Evolutionary conservation across 768 basidiomycete species (phyloP).

Genomic region (Suillus hirtellus): DNA sequence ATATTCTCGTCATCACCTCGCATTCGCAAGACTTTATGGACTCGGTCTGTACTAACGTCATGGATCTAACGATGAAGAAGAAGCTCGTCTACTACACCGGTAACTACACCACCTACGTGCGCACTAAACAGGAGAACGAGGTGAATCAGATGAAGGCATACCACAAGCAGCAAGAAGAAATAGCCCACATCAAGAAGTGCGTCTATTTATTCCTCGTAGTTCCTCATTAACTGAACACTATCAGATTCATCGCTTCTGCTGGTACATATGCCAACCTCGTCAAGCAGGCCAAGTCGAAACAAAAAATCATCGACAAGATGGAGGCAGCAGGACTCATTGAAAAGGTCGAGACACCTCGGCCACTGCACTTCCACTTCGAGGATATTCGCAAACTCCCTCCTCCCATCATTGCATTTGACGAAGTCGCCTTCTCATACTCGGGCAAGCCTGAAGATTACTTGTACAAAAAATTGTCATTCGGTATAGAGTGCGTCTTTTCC

Average conservation of each 20-base stretch:
- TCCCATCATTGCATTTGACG: slow-evolving; percentile 94
- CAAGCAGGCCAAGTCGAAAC: slow-evolving; percentile 98
- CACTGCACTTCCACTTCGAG: slow-evolving; percentile 93
- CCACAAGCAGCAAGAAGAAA: slow-evolving; percentile 97
- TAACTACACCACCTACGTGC: slow-evolving; percentile 97
- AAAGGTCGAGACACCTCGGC: slow-evolving; percentile 74
- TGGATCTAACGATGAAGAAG: slow-evolving; percentile 92
- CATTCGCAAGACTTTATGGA: slow-evolving; percentile 99
- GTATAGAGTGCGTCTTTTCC: slow-evolving; percentile 78
- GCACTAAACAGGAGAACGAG: slow-evolving; percentile 96
- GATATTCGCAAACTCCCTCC: slow-evolving; percentile 92
- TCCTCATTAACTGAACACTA: slow-evolving; percentile 13
- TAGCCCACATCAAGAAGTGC: slow-evolving; percentile 96
- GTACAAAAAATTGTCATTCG: slow-evolving; percentile 89
- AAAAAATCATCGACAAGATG: slow-evolving; percentile 99
- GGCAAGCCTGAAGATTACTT: slow-evolving; percentile 86
- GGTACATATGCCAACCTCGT: slow-evolving; percentile 99
- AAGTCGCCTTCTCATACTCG: slow-evolving; percentile 94
- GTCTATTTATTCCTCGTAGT: slow-evolving; percentile 22
- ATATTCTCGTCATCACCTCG: slow-evolving; percentile 95
- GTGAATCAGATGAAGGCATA: slow-evolving; percentile 99
- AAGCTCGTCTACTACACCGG: slow-evolving; percentile 93
- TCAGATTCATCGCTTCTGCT: slow-evolving; percentile 95
- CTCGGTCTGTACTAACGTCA: slow-evolving; percentile 94
- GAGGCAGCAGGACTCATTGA: slow-evolving; percentile 97